phyloP scores from a whole-genome alignment of 2,329 filamentous ascomycete genomes.

The Spiromastix sp. region DNA sequence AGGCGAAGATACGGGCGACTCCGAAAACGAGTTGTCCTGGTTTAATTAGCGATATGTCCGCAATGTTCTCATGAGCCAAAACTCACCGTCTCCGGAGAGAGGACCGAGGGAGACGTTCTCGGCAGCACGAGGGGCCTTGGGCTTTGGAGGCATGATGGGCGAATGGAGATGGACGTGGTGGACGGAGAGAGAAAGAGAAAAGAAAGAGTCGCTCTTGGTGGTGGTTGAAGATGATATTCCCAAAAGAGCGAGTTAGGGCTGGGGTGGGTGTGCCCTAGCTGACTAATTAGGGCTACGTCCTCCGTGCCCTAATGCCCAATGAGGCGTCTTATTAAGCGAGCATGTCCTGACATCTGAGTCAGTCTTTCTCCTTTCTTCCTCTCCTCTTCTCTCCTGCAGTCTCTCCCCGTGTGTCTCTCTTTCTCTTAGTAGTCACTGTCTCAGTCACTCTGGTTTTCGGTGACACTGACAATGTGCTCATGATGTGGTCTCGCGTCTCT shows the following conservation, averaged over 20 bases:
- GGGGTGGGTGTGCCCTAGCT: constrained; percentile 8
- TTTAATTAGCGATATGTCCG: constrained; percentile 10
- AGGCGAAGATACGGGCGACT: constrained; percentile 96
- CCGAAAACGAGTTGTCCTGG: constrained; percentile 93
- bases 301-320: neutral
- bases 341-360: no score
- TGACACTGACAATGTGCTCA: neutral
- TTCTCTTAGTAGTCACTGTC: no score
- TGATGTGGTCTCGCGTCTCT: no score
- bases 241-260: constrained; percentile 8
- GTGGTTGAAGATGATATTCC: constrained; percentile 7
- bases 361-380: neutral
- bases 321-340: neutral
- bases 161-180: constrained; percentile 31
- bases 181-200: constrained; percentile 27
- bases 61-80: constrained; percentile 8
- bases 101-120: constrained; percentile 99
- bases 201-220: constrained; percentile 15
- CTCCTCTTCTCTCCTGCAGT: neutral
- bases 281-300: neutral
- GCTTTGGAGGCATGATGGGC: constrained; percentile 93
- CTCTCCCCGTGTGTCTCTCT: neutral
- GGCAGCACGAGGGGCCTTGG: constrained; percentile 63
- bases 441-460: no score
- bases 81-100: constrained; percentile 85